Evolutionary conservation across 2,329 filamentous ascomycete genomes (phyloP).

Genomic region (Trematosphaeria pertusa): DNA sequence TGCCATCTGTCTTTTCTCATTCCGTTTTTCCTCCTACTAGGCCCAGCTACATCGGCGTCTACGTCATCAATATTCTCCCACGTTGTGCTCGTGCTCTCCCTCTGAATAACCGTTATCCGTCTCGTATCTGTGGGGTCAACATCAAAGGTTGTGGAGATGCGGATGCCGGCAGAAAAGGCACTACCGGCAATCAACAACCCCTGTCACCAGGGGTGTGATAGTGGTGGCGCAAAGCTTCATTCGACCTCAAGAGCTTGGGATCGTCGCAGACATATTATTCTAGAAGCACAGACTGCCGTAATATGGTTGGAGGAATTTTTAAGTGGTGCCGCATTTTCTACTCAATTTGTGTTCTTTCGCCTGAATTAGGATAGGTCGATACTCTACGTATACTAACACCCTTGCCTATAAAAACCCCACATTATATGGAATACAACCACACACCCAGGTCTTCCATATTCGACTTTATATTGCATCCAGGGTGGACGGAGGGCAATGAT

Average conservation of each 20-base stretch:
- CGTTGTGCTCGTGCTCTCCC: too few relatives aligned
- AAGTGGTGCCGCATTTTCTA: slow-evolving; percentile 2
- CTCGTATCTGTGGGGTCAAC: slow-evolving; percentile 13
- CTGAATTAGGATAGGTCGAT: background rate
- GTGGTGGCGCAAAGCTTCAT: slow-evolving; percentile 20
- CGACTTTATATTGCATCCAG: background rate
- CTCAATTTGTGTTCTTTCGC: too few relatives aligned
- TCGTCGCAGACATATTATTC: background rate
- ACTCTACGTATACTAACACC: slow-evolving; percentile 6
- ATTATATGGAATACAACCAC: slow-evolving; percentile 8
- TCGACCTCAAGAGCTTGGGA: slow-evolving; percentile 17
- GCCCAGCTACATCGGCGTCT: too few relatives aligned
- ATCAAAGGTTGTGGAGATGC: slow-evolving; percentile 9
- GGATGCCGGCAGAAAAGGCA: slow-evolving; percentile 15
- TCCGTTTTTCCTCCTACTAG: too few relatives aligned
- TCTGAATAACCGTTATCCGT: too few relatives aligned
- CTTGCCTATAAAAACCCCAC: slow-evolving; percentile 14
- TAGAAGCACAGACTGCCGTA: background rate
- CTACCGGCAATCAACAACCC: slow-evolving; percentile 14
- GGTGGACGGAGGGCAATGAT: background rate
- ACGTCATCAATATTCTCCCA: too few relatives aligned
- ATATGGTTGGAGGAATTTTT: slow-evolving; percentile 13
- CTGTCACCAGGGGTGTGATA: slow-evolving; percentile 14
- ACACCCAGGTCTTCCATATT: background rate
- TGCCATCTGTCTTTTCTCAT: too few relatives aligned